Evolutionary conservation across 179 eudicot genomes (phyloP), one percentile per base, ranked within the genome.

Genomic region (Patellifolia procumbens): DNA sequence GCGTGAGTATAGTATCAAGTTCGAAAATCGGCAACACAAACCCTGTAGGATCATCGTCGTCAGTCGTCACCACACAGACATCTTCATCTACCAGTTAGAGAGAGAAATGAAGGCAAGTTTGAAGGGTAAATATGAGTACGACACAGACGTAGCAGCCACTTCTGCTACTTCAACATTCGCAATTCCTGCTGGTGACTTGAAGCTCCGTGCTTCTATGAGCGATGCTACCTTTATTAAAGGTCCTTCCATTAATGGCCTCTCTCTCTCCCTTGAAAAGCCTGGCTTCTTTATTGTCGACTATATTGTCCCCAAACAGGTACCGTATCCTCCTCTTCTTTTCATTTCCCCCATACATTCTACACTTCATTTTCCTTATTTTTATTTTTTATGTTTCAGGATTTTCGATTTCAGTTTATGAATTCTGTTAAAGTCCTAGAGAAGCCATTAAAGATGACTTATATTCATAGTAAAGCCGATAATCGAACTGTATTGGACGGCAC

Each of bases 391-490:
- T 52, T 72, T 29, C 56, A 92, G 94, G 97, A 90, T 80, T 74
- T 92, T 77, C 85, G 86, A 79, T 92, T 92, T 79, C 91, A 88
- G 81, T 92, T 90, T 68, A 90, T 87, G 91, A 89, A 88, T 82
- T 76, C 87, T 22, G 67, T 87, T 68, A 90, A 77, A 83, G 84
- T 92, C 75, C 73, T 82, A 13, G 95, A 86, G 77, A 90, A 86
- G 65, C 87, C 90, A 28, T 79, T 92, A 85, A 89, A 89, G 65
- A 60, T 92, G 85, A 91, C 89, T 58, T 92, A 92, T 62, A 85
- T 76, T 61, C 95, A 92, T 84, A 68, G 35, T 70, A 78, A 79
- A 74, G 84, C 71, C 17, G 92, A 87, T 78, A 90, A 87, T 61
- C 83, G 89, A 80, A 87, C 91, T 12, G 68, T 78, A 20, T 68